These are phyloP conservation scores for Pseudogymnoascus verrucosus DNA, from an alignment of 2,329 filamentous ascomycete species.

Conservation along the genomic window DNA sequence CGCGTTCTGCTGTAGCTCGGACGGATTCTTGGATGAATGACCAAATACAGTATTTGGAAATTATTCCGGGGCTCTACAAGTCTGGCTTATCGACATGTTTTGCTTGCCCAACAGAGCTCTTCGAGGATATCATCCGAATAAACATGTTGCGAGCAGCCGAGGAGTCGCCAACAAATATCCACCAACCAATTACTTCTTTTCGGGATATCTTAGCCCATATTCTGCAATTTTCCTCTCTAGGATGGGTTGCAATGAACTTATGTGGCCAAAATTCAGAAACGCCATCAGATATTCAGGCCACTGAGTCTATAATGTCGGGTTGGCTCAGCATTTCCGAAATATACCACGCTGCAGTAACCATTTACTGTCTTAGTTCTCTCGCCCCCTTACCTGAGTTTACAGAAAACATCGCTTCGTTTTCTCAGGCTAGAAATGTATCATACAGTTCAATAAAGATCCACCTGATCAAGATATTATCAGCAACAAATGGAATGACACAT, in stretches of 20 bases:
- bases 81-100: not conserved
- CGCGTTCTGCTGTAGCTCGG: not conserved
- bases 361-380: not conserved
- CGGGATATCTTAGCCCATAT: not conserved
- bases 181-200: not conserved
- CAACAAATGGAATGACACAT: not conserved
- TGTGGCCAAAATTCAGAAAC: not conserved
- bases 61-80: not conserved
- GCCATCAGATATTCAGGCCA: not conserved
- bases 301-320: not conserved
- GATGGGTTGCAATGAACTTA: not conserved
- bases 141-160: not conserved
- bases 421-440: not conserved
- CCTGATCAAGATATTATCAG: not conserved
- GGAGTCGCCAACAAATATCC: not conserved
- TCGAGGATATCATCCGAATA: not conserved
- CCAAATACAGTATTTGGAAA: not conserved
- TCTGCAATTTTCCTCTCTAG: not conserved
- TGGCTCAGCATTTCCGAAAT: not conserved
- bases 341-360: not conserved
- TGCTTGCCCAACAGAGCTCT: not conserved
- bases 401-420: not conserved
- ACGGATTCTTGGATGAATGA: not conserved
- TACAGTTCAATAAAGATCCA: not conserved
- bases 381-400: not conserved